Percentiles rank a stretch among this genome's conserved stretches.
Conservation (phyloP, 768 basidiomycete species). For the Cyclocybe cylindracea region DNA sequence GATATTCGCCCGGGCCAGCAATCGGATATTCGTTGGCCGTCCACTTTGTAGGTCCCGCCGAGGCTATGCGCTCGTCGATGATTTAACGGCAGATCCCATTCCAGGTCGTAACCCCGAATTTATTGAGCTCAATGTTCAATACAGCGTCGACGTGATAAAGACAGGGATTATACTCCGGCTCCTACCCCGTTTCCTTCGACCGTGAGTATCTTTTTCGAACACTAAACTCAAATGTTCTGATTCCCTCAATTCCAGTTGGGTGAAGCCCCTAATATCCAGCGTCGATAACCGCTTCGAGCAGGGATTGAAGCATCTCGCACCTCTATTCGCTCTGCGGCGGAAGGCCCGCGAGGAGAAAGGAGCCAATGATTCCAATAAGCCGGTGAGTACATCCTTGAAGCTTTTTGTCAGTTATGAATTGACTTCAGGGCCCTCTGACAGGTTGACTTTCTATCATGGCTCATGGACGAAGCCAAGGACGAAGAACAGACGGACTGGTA, state of each 20-base stretch:
- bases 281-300: not conserved
- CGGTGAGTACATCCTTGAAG: not conserved
- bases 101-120: constrained; percentile 10
- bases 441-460: constrained; percentile 24
- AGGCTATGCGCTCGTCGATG: too few species aligned
- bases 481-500: constrained; percentile 11
- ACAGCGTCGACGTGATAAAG: constrained; percentile 2
- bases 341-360: not conserved
- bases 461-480: constrained; percentile 21
- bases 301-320: constrained; percentile 1
- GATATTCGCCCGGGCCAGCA: too few species aligned
- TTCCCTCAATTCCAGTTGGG: not conserved
- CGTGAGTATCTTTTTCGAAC: not conserved
- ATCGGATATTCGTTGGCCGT: too few species aligned
- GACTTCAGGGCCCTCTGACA: not conserved
- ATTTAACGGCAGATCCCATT: too few species aligned
- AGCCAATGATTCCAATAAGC: not conserved
- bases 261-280: not conserved
- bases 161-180: not conserved
- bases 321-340: constrained; percentile 6
- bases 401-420: not conserved
- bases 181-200: constrained; percentile 6
- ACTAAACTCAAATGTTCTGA: not conserved
- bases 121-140: constrained; percentile 4
- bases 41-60: too few species aligned